Evolutionary conservation across 176 grass and related monocot species (phyloP).

Genomic region (Musa itinerans): DNA sequence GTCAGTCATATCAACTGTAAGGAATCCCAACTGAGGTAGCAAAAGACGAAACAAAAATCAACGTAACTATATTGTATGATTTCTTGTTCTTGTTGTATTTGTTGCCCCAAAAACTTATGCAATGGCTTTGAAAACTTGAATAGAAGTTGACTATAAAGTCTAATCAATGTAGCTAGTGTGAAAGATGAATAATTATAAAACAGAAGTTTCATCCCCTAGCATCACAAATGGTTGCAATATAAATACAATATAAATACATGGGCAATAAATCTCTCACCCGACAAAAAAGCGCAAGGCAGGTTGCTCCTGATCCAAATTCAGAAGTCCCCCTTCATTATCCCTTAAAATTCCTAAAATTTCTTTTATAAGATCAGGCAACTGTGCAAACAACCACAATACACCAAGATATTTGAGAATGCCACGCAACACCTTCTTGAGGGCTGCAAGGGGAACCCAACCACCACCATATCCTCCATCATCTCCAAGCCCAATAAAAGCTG

Average conservation of each 20-base stretch:
- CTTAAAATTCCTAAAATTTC: conserved; percentile 97
- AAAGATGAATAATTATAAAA: neutral
- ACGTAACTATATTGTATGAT: no score
- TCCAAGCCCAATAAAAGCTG: conserved; percentile 96
- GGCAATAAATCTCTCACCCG: conserved; percentile 42
- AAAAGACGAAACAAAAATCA: neutral
- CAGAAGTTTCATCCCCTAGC: neutral
- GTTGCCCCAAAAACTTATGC: no score
- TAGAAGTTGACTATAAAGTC: no score
- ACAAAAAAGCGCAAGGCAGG: conserved; percentile 95
- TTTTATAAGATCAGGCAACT: conserved; percentile 95
- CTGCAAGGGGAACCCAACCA: conserved; percentile 97
- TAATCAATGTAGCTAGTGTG: no score
- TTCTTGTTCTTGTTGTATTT: no score
- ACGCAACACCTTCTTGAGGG: conserved; percentile 91
- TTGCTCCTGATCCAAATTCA: conserved; percentile 99
- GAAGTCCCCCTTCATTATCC: conserved; percentile 88
- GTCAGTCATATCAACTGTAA: neutral
- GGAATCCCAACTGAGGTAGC: neutral
- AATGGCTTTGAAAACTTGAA: no score
- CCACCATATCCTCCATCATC: conserved; percentile 99
- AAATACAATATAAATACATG: neutral
- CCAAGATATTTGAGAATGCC: conserved; percentile 99
- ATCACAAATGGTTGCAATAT: neutral
- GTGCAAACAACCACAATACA: conserved; percentile 97